These are phyloP conservation scores for Erythrophleum fordii DNA, from an alignment of 306 rosid genomes.

Conservation along the genomic window DNA sequence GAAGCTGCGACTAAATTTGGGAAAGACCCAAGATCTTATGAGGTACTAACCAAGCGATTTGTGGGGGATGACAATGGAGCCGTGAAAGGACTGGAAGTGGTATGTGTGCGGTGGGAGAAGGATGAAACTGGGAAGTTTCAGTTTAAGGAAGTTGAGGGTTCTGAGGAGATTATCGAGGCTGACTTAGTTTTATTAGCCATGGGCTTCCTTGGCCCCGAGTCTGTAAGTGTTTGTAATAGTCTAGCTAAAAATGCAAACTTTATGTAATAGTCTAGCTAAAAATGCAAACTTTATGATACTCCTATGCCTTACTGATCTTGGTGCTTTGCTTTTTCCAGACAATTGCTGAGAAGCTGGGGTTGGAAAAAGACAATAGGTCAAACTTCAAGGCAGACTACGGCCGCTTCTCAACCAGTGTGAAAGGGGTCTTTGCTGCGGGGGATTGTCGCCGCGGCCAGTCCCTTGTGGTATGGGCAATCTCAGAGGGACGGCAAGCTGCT, in stretches of 20 bases:
- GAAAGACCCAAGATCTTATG: conserved; percentile 89
- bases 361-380: conserved; percentile 83
- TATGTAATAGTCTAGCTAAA: not conserved
- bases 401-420: conserved; percentile 78
- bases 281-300: not conserved
- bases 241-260: not conserved
- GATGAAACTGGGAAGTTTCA: conserved; percentile 85
- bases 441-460: conserved; percentile 96
- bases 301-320: not conserved
- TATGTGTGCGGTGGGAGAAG: conserved; percentile 84
- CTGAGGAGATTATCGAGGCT: conserved; percentile 86
- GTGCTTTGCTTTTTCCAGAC: conserved; percentile 51
- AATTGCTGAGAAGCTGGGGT: conserved; percentile 72
- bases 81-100: conserved; percentile 84
- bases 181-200: conserved; percentile 88
- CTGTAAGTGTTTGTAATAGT: conserved; percentile 61
- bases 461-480: conserved; percentile 97
- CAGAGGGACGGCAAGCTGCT: conserved; percentile 97
- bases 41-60: conserved; percentile 91
- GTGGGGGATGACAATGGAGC: conserved; percentile 87
- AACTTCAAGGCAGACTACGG: conserved; percentile 95
- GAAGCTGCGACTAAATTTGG: conserved; percentile 94
- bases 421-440: conserved; percentile 41
- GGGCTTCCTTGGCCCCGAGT: conserved; percentile 99
- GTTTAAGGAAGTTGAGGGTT: conserved; percentile 88